Percentiles rank a stretch among this genome's conserved stretches.
Conservation (phyloP, 1,284 basidiomycete genomes). For the Bjerkandera adusta region DNA sequence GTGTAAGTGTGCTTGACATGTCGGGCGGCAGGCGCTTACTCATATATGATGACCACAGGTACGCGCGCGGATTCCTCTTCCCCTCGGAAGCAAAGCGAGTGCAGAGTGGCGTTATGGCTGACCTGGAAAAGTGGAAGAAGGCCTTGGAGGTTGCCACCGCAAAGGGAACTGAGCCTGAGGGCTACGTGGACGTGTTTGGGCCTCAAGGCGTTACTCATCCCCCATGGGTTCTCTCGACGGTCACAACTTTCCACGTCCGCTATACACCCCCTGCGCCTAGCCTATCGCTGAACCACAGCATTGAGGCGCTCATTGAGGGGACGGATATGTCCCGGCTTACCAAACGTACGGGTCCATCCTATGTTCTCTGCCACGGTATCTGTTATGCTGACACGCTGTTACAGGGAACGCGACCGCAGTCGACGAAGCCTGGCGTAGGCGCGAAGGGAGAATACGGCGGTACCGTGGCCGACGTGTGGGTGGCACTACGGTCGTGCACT, state of each 20-base stretch:
- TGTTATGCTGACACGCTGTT: too few species aligned
- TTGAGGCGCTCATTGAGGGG: conserved; percentile 94
- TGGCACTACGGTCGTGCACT: conserved; percentile 95
- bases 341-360: conserved; percentile 7
- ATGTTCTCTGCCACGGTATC: too few species aligned
- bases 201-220: conserved; percentile 41
- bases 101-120: conserved; percentile 38
- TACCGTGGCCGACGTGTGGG: conserved; percentile 77
- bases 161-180: conserved; percentile 4
- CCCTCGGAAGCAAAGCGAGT: conserved; percentile 84
- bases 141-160: conserved; percentile 11
- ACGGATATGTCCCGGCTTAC: conserved; percentile 13
- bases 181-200: conserved; percentile 17
- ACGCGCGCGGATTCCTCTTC: conserved; percentile 96
- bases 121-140: conserved; percentile 23
- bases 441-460: conserved; percentile 66
- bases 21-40: neutral
- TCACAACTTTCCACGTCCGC: conserved; percentile 81
- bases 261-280: conserved; percentile 74
- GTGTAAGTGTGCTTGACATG: conserved; percentile 53
- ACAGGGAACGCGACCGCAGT: conserved; percentile 51
- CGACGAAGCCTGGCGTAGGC: conserved; percentile 62
- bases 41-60: conserved; percentile 43
- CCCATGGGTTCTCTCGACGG: conserved; percentile 79
- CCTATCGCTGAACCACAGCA: conserved; percentile 68